Evolutionary conservation across 352 stramenopile genomes (phyloP), one percentile per base, ranked within the genome.

Genomic region (Globisporangium mamillatum): DNA sequence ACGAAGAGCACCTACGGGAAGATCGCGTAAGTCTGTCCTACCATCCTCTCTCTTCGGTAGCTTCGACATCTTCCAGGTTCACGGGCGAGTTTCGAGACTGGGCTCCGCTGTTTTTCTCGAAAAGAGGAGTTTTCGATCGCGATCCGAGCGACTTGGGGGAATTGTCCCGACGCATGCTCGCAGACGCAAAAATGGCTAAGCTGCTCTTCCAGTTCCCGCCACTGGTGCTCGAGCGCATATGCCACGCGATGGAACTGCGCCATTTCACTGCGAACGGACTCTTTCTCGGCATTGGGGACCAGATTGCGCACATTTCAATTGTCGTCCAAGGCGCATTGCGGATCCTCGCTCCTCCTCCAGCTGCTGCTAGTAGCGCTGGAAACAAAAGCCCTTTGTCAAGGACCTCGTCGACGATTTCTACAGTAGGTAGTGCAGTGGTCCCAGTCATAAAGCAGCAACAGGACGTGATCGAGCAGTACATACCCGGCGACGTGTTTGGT

Each of bases 201-300:
- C 69, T 78, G 36, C 75, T 87, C 32, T 82, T 81, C 61, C 82
- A 91, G 66, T 79, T 91, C 56, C 78, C 82, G 1, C 81, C 81
- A 0, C 53, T 88, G 10, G 76, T 89, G 6, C 64, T 89, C 16
- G 82, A 89, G 32, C 74, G 82, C 1, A 50, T 91, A 6, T 79
- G 73, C 36, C 70, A 88, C 57, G 67, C 72, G 22, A 78, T 90
- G 65, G 67, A 86, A 36, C 46, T 84, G 1, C 66, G 69, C 3
- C 70, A 79, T 3, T 77, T 73, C 50, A n/a, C 64, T 7, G 10
- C 63, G 2, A 50, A 70, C 12, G 29, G 38, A 36, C 32, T 71
- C 60, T 32, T 80, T 48, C 12, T 77, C 20, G 48, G 68, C 48
- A 66, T 54, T 44, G 77, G 76, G 4, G 60, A 74, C 3, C 22